Base-by-base conservation (phyloP, 306 rosid species). In the Glycyrrhiza uralensis region DNA sequence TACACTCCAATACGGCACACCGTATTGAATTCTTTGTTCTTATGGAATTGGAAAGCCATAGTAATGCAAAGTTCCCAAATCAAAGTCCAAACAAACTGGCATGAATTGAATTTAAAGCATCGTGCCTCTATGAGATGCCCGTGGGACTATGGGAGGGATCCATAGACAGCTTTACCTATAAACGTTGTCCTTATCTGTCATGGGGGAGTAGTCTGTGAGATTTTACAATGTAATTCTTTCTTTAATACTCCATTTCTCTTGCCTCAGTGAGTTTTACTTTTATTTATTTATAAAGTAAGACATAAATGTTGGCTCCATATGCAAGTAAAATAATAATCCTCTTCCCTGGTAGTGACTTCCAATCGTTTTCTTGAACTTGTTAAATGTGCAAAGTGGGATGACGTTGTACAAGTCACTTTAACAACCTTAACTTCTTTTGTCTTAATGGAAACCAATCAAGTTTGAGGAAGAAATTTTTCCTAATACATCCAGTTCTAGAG, bases 331-430 rank as follows among this genome's bases (percentile, higher is more conserved):
- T 58, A 57, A 66, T 59, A n/a, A n/a, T n/a, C n/a, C 10, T 33
- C 54, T 71, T 35, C 18, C 55, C 15, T 17, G 28, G 11, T 6
- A 30, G 71, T 72, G 68, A 19, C 52, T 72, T 18, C 38, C 45
- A 70, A 82, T 75, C 69, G 47, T 58, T 75, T 57, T 60, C 54
- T 56, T 56, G 54, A 68, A 58, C 35, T 78, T 61, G 71, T 77
- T 61, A 63, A 77, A 59, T 35, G 55, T 69, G 65, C 52, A 59
- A 75, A 75, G 84, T 42, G 55, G 81, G 69, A 66, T 65, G 57
- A 47, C 76, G 17, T 49, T 62, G 78, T 63, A 72, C 76, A 57
- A 47, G 61, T 29, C 81, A 79, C 76, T 65, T 65, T 75, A 70
- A 69, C 66, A 71, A 71, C 76, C 74, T 65, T 71, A 64, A 60